Conservation (phyloP, 2,329 filamentous ascomycete species). For the Aureobasidium mangrovei region DNA sequence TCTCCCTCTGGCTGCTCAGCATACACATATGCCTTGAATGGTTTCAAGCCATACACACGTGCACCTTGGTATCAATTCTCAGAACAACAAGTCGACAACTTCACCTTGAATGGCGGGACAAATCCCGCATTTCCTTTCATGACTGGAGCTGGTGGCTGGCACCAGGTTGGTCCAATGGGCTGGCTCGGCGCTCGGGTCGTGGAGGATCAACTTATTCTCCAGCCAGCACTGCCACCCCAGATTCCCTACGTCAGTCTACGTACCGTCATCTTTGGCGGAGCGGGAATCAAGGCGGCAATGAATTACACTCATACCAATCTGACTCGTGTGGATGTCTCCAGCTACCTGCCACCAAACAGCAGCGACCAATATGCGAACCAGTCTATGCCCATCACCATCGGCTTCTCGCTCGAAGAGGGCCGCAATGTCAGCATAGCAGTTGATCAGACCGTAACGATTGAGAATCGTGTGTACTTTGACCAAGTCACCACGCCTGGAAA, state of each 20-base stretch:
- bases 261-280: constrained; percentile 58
- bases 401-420: constrained; percentile 28
- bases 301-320: constrained; percentile 59
- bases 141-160: constrained; percentile 60
- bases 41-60: constrained; percentile 54
- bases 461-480: constrained; percentile 25
- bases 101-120: constrained; percentile 52
- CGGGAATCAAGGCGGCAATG: constrained; percentile 51
- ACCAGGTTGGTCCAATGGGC: constrained; percentile 59
- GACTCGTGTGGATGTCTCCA: constrained; percentile 37
- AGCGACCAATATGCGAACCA: constrained; percentile 45
- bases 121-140: constrained; percentile 64
- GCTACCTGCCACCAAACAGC: constrained; percentile 42
- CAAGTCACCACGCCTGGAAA: constrained; percentile 44
- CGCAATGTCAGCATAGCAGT: constrained; percentile 40
- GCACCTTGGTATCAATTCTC: constrained; percentile 64
- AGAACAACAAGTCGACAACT: constrained; percentile 57
- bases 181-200: constrained; percentile 57
- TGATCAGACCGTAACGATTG: constrained; percentile 37
- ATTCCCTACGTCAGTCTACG: constrained; percentile 52
- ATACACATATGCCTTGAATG: constrained; percentile 58
- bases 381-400: constrained; percentile 51
- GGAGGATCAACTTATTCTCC: constrained; percentile 51
- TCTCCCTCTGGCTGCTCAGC: constrained; percentile 59
- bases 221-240: constrained; percentile 58